Conservation (phyloP, 1,284 basidiomycete species). For the Vanrija pseudolonga region DNA sequence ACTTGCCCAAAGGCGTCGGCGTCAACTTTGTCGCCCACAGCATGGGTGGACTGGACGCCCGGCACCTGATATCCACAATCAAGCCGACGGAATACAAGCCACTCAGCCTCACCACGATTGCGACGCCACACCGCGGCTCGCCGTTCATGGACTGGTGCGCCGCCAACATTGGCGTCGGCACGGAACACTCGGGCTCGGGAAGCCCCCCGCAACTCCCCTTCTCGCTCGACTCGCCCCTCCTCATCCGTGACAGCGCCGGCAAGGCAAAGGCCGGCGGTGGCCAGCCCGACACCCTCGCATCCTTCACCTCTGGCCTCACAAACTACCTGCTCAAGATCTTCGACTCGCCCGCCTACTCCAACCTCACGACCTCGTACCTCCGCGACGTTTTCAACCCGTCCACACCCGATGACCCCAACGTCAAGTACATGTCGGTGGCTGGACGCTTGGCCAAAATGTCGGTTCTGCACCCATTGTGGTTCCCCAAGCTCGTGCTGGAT, state of each 20-base stretch:
- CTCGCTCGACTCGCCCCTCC: constrained; percentile 53
- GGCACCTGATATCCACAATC: constrained; percentile 83
- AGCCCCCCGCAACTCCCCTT: constrained; percentile 37
- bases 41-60: constrained; percentile 90
- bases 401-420: constrained; percentile 76
- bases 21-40: constrained; percentile 94
- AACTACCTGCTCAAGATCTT: constrained; percentile 84
- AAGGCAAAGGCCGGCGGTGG: constrained; percentile 5
- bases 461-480: constrained; percentile 92
- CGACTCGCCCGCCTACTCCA: constrained; percentile 95
- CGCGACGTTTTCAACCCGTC: constrained; percentile 84
- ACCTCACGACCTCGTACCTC: constrained; percentile 83
- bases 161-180: constrained; percentile 82
- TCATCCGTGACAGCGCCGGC: constrained; percentile 34
- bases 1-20: constrained; percentile 61
- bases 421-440: constrained; percentile 90
- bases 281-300: constrained; percentile 20
- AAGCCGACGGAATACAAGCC: constrained; percentile 79
- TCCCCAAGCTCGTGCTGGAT: constrained; percentile 91
- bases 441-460: constrained; percentile 66
- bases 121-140: constrained; percentile 91
- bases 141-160: constrained; percentile 99
- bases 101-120: constrained; percentile 81
- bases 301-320: constrained; percentile 56
- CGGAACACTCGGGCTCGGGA: constrained; percentile 13